Evolutionary conservation across 1,284 basidiomycete genomes (phyloP).

Genomic region (Moesziomyces globuligerus): DNA sequence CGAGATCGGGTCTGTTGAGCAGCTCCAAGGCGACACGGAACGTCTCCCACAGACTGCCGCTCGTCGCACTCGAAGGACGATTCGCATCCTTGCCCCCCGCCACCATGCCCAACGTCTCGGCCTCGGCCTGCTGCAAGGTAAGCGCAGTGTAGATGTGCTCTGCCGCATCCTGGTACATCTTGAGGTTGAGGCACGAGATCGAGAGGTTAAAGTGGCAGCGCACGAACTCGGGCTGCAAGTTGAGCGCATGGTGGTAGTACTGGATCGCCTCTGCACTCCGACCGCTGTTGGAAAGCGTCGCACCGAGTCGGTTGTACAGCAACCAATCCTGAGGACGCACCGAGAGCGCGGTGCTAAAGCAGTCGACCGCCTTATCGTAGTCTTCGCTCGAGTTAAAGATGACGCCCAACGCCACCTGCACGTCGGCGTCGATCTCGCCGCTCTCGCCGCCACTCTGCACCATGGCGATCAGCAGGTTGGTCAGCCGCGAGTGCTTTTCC

Average conservation of each 20-base stretch:
- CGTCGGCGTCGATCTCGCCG: slow-evolving; percentile 77
- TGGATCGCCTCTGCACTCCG: slow-evolving; percentile 82
- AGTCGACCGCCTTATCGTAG: slow-evolving; percentile 90
- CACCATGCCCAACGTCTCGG: slow-evolving; percentile 28
- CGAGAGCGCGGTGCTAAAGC: slow-evolving; percentile 87
- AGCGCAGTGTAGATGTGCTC: slow-evolving; percentile 65
- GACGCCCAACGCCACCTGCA: slow-evolving; percentile 93
- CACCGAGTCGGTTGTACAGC: slow-evolving; percentile 93
- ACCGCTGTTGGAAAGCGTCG: slow-evolving; percentile 89
- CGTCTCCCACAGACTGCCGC: slow-evolving; percentile 62
- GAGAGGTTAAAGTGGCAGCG: slow-evolving; percentile 70
- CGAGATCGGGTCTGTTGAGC: slow-evolving; percentile 60
- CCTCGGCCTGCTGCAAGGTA: slow-evolving; percentile 57
- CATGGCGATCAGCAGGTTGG: slow-evolving; percentile 67
- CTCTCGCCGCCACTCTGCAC: slow-evolving; percentile 53
- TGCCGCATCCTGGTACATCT: slow-evolving; percentile 65
- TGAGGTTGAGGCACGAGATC: slow-evolving; percentile 64
- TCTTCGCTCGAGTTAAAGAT: slow-evolving; percentile 89
- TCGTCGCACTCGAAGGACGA: slow-evolving; percentile 39
- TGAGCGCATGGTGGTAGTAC: slow-evolving; percentile 89
- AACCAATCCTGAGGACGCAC: slow-evolving; percentile 93
- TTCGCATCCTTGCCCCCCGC: slow-evolving; percentile 1
- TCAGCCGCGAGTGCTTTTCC: slow-evolving; percentile 63
- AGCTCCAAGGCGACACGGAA: slow-evolving; percentile 63
- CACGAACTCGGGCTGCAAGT: slow-evolving; percentile 91